Evolutionary conservation across 163 green algal genomes (phyloP).

Genomic region (Chlamydomonas reinhardtii): DNA sequence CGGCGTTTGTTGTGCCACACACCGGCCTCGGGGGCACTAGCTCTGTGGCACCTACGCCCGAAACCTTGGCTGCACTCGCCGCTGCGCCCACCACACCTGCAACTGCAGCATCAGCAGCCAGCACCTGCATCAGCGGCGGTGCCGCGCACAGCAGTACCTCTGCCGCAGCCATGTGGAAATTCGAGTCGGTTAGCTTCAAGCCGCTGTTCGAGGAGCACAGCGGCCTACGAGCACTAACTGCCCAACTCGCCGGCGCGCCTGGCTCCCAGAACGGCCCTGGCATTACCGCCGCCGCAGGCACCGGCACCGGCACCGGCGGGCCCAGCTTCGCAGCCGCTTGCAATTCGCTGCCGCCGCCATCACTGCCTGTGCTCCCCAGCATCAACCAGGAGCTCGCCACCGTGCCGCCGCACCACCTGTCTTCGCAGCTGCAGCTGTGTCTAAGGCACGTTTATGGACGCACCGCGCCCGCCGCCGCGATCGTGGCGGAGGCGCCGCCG

Average conservation of each 20-base stretch:
- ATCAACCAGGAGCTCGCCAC: background rate
- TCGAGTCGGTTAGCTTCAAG: no score
- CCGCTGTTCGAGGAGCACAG: background rate
- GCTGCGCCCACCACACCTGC: no score
- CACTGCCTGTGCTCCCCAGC: background rate
- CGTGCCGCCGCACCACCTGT: conserved; percentile 12
- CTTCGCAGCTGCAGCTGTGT: conserved; percentile 13
- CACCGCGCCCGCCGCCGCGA: background rate
- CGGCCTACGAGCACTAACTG: background rate
- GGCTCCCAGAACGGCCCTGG: background rate
- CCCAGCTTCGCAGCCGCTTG: background rate
- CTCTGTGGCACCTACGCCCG: no score
- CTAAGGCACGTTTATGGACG: background rate
- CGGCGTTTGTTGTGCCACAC: no score
- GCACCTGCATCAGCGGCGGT: no score
- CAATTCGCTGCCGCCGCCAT: no score
- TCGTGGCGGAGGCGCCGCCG: background rate
- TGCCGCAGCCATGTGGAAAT: no score
- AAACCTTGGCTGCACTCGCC: no score
- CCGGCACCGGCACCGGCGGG: background rate
- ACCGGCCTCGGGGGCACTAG: no score
- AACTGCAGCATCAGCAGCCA: no score
- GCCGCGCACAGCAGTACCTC: no score
- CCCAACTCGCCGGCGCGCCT: no score
- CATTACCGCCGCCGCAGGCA: background rate